A percentile compares a stretch with the other conserved stretches of the same genome.
Evolutionary conservation across 2,329 filamentous ascomycete genomes (phyloP).

Genomic region (Pyricularia sp.): DNA sequence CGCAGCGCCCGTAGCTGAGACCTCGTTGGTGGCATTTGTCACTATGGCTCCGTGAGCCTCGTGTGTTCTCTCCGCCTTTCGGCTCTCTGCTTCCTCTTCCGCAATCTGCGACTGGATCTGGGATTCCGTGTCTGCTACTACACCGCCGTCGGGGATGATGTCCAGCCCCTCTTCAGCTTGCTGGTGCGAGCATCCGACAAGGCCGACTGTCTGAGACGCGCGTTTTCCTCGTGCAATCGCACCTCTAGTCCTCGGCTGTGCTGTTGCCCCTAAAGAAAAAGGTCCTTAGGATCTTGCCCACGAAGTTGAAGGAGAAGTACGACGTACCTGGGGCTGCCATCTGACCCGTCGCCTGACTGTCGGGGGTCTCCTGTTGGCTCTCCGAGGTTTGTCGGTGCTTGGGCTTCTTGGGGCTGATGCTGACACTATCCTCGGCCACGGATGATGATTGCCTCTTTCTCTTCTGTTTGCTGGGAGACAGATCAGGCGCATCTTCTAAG

Average conservation of each 20-base stretch:
- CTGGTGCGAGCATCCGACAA: not conserved
- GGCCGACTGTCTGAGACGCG: not conserved
- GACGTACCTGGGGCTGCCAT: slow-evolving; percentile 1
- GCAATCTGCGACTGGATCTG: slow-evolving; percentile 18
- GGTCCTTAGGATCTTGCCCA: slow-evolving; percentile 3
- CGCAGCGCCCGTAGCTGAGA: slow-evolving; percentile 5
- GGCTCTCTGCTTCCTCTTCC: slow-evolving; percentile 10
- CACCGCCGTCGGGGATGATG: not conserved
- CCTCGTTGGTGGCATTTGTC: not conserved
- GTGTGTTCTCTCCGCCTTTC: slow-evolving; percentile 8
- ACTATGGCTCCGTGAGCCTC: not conserved
- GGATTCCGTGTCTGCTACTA: slow-evolving; percentile 12
- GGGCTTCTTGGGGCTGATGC: slow-evolving; percentile 14
- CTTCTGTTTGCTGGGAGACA: slow-evolving; percentile 12
- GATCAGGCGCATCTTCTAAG: not conserved
- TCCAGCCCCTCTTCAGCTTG: not conserved
- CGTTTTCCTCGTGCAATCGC: not conserved
- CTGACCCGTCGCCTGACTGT: slow-evolving; percentile 10
- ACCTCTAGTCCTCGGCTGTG: not conserved
- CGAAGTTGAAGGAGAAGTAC: not conserved
- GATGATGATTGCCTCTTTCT: slow-evolving; percentile 16
- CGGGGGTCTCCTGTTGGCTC: slow-evolving; percentile 9
- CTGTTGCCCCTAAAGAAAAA: not conserved
- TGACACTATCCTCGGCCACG: slow-evolving; percentile 7
- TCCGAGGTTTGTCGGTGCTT: slow-evolving; percentile 7